Base-by-base conservation (phyloP, 106 monocot genomes). In the Allium fistulosum region DNA sequence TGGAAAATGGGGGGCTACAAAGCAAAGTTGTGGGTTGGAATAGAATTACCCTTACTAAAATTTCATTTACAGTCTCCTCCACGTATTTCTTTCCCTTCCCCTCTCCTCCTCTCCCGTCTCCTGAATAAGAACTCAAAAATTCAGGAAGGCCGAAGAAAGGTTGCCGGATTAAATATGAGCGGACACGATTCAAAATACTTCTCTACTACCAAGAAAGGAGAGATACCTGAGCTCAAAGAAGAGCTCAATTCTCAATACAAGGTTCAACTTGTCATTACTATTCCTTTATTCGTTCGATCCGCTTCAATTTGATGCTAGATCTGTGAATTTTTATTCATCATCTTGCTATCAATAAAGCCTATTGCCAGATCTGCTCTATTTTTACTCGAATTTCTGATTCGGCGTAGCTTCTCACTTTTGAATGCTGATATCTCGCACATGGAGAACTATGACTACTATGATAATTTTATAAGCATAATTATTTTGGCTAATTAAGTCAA, bases 151-250 rank as follows among this genome's bases (percentile, higher is more conserved):
- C 7, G 14, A 61, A 13, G 10, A 10, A 37, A 62, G 62, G 49
- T 46, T 17, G 62, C 46, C 0, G 47, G 37, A 37, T 37, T 37
- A 37, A 74, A 53, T 61, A 97, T 97, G 96, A 97, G 96, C 74
- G 96, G 96, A 26, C 96, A 97, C 76, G 96, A 97, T 50, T 97
- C 96, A 63, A 97, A 97, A 84, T 97, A 97, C 86, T 97, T 97
- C 84, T 97, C 96, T 4, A 92, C 96, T 50, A 97, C 96, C 71
- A 97, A 97, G 88, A 97, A 97, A 82, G 96, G 96, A 53, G 96
- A 97, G 92, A 97, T 97, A 77, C 96, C 96, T 17, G 96, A 97
- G 82, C 96, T 97, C 77, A 97, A 97, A 80, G 96, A 97, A 79
- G 96, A 97, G 84, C 96, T 97, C 78, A 97, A 92, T 82, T 97